Conservation (phyloP, 495 filamentous ascomycete species). For the Lepidopterella palustris region DNA sequence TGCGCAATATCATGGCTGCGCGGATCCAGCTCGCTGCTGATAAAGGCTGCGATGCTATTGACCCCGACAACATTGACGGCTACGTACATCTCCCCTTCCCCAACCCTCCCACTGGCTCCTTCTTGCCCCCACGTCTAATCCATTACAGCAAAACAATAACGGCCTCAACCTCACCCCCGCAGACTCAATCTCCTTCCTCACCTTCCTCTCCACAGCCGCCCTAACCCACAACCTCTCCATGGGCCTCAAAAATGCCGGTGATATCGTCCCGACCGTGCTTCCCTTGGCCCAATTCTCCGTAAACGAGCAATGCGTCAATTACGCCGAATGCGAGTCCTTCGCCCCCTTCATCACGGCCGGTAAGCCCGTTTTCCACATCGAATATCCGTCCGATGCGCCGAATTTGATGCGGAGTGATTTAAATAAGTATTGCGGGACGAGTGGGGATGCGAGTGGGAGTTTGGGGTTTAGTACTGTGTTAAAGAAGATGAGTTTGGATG, state of each 20-base stretch:
- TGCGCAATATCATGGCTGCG: conserved; percentile 54
- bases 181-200: conserved; percentile 52
- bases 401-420: conserved; percentile 40
- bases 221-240: conserved; percentile 45
- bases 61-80: conserved; percentile 67
- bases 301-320: conserved; percentile 65
- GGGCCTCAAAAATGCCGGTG: conserved; percentile 61
- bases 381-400: conserved; percentile 46
- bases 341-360: conserved; percentile 48
- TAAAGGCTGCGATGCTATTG: conserved; percentile 65
- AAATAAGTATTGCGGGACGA: conserved; percentile 37
- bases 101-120: neutral
- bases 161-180: conserved; percentile 50
- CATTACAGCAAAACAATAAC: conserved; percentile 43
- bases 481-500: conserved; percentile 56
- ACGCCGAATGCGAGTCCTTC: conserved; percentile 52
- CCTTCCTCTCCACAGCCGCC: conserved; percentile 52
- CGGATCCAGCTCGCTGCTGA: conserved; percentile 50
- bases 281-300: conserved; percentile 58
- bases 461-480: conserved; percentile 56
- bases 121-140: neutral
- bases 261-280: conserved; percentile 52
- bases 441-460: conserved; percentile 37
- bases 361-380: conserved; percentile 71
- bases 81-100: conserved; percentile 38